Conservation (phyloP, 768 basidiomycete genomes). For the Rhizopogon salebrosus region DNA sequence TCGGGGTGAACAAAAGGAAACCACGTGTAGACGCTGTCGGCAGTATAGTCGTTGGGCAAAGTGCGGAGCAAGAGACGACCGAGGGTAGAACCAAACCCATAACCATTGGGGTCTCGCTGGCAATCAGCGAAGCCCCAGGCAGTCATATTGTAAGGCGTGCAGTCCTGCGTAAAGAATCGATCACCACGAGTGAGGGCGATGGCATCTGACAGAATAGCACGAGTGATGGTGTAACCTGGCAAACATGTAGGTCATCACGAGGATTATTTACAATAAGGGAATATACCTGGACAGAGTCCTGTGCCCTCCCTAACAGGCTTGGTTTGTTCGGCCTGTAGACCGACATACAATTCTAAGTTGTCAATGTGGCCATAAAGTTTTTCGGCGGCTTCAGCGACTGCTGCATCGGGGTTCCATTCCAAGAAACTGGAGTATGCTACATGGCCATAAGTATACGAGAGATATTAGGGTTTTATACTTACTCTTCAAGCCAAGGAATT, state of each 20-base stretch:
- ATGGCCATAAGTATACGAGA: not conserved
- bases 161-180: constrained; percentile 76
- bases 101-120: constrained; percentile 64
- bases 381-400: constrained; percentile 67
- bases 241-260: not conserved
- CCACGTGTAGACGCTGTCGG: constrained; percentile 74
- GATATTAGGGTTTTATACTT: constrained; percentile 9
- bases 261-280: not conserved
- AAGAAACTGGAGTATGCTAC: constrained; percentile 64
- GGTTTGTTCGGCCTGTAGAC: constrained; percentile 71
- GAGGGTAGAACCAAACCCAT: constrained; percentile 67
- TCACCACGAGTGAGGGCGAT: constrained; percentile 85
- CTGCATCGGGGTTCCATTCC: constrained; percentile 77
- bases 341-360: constrained; percentile 75
- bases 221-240: constrained; percentile 73
- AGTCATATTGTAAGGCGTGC: constrained; percentile 75
- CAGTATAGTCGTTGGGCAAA: constrained; percentile 62
- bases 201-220: constrained; percentile 82
- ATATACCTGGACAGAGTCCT: constrained; percentile 74
- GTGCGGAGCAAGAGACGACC: constrained; percentile 71
- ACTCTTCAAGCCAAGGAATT: constrained; percentile 79
- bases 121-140: constrained; percentile 84
- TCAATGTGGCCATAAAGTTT: constrained; percentile 75
- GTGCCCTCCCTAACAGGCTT: constrained; percentile 78
- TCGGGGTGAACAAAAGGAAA: constrained; percentile 85